Conservation (phyloP, 345 rosid species). For the Eucalyptus erythrocorys region DNA sequence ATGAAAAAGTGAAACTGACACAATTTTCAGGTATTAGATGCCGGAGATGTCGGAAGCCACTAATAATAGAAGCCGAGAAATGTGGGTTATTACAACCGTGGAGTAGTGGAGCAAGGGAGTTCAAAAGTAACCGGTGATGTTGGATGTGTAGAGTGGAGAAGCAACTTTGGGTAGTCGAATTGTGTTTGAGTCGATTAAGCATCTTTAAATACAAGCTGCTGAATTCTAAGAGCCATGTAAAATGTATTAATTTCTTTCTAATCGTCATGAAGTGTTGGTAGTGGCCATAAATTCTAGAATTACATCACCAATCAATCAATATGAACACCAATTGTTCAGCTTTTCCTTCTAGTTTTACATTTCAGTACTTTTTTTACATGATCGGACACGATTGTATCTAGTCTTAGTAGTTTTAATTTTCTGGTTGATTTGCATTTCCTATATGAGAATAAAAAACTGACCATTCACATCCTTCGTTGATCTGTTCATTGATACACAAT, state of each 20-base stretch:
- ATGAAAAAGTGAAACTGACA: neutral
- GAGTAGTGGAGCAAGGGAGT: neutral
- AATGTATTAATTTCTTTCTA: neutral
- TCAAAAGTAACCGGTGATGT: neutral
- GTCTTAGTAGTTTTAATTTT: neutral
- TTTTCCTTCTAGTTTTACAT: neutral
- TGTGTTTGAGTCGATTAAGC: neutral
- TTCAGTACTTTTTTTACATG: neutral
- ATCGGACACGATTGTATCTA: fast-evolving
- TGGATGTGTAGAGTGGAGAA: neutral
- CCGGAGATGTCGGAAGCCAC: neutral
- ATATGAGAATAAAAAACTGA: neutral
- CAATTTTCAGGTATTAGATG: neutral
- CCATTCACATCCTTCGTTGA: neutral
- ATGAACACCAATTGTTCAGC: neutral
- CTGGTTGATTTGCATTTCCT: neutral
- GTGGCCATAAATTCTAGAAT: neutral
- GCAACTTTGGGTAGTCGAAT: neutral
- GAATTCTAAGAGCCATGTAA: neutral
- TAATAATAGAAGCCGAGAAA: neutral
- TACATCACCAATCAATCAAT: neutral
- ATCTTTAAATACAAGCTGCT: neutral
- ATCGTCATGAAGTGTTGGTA: neutral
- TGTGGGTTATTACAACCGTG: neutral
- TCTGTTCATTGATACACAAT: neutral